These are phyloP conservation scores for Sergeia podlipaevii DNA, from an alignment of 208 protist genomes.

Conservation along the genomic window DNA sequence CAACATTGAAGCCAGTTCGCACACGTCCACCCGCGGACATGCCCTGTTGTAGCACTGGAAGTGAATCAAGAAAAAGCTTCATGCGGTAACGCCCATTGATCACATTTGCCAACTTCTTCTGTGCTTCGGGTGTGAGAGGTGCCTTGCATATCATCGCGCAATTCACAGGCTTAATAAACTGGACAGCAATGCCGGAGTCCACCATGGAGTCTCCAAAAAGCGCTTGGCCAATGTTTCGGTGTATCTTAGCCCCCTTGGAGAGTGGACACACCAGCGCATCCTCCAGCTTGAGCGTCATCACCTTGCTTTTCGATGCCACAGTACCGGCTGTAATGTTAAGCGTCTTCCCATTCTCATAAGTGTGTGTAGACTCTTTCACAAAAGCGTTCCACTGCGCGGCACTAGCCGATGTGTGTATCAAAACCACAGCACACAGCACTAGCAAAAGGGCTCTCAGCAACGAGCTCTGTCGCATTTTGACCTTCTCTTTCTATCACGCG, in stretches of 20 bases:
- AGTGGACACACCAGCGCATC: slow-evolving; percentile 60
- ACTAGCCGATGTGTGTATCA: no score
- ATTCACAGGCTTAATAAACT: slow-evolving; percentile 7
- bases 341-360: no score
- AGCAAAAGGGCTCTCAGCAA: no score
- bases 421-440: no score
- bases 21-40: no score
- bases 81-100: slow-evolving; percentile 44
- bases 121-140: neutral
- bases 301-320: slow-evolving; percentile 71
- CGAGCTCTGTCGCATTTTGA: no score
- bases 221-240: slow-evolving; percentile 77
- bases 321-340: slow-evolving; percentile 63
- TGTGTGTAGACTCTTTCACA: no score
- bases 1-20: no score
- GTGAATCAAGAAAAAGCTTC: slow-evolving; percentile 52
- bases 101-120: slow-evolving; percentile 14
- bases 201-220: slow-evolving; percentile 88
- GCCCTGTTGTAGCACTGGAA: slow-evolving; percentile 39
- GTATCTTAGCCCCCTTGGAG: neutral
- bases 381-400: no score
- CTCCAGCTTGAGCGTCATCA: slow-evolving; percentile 91
- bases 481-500: no score
- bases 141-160: slow-evolving; percentile 19
- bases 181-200: slow-evolving; percentile 63